Percentiles rank a stretch among this genome's conserved stretches.
These are phyloP conservation scores for Xylaria sp. DNA, from an alignment of 495 filamentous ascomycete species.

Conservation along the genomic window DNA sequence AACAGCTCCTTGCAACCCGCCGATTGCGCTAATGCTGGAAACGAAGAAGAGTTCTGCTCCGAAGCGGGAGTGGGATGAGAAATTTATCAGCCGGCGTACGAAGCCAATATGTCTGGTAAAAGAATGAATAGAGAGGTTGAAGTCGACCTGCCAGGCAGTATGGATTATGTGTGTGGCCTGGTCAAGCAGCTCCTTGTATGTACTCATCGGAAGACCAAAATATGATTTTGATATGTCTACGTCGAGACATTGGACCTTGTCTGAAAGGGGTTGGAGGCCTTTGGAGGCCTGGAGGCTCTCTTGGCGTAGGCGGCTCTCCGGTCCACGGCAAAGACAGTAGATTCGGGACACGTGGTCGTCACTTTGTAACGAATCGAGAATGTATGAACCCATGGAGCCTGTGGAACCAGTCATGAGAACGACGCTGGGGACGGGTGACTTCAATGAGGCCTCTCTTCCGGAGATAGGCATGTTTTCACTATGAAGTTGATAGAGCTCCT, in stretches of 20 bases:
- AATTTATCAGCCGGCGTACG: slow-evolving; percentile 47
- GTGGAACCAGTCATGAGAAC: slow-evolving; percentile 56
- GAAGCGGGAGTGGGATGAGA: slow-evolving; percentile 38
- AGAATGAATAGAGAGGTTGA: slow-evolving; percentile 48
- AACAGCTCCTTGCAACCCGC: slow-evolving; percentile 34
- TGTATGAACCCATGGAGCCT: slow-evolving; percentile 53
- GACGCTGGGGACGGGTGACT: background rate
- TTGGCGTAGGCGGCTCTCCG: slow-evolving; percentile 35
- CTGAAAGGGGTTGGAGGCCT: slow-evolving; percentile 22
- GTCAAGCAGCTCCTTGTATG: slow-evolving; percentile 26
- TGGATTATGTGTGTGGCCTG: slow-evolving; percentile 45
- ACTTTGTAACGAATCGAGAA: slow-evolving; percentile 43
- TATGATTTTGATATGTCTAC: slow-evolving; percentile 22
- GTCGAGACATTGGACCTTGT: slow-evolving; percentile 25
- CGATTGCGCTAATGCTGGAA: slow-evolving; percentile 43
- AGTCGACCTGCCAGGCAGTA: slow-evolving; percentile 61
- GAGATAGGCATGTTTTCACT: background rate
- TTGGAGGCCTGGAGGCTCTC: slow-evolving; percentile 1
- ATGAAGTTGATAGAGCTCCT: slow-evolving; percentile 1
- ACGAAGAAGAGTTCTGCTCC: slow-evolving; percentile 48
- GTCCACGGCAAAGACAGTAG: slow-evolving; percentile 52
- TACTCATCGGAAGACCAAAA: slow-evolving; percentile 25
- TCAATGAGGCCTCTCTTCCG: background rate
- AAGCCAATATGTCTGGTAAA: slow-evolving; percentile 48
- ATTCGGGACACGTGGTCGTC: slow-evolving; percentile 40